Evolutionary conservation across 2,329 filamentous ascomycete genomes (phyloP), one percentile per base, ranked within the genome.

Genomic region (Dryadomyces quercivorus): DNA sequence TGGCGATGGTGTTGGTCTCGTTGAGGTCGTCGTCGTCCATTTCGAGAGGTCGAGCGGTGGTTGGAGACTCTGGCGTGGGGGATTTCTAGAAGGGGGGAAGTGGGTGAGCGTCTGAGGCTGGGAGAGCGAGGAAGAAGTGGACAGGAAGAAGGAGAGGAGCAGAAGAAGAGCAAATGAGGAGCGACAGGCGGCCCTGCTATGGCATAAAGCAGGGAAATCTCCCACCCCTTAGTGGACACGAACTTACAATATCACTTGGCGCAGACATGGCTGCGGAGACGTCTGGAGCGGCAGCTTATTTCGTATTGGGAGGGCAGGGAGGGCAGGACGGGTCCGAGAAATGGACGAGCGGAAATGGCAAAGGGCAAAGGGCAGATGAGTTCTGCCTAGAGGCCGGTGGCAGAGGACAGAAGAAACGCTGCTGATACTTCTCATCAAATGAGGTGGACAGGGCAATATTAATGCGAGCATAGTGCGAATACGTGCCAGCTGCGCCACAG

Each of bases 11-110:
- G 56, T 74, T 75, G 6, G 77, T 72, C 61, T 86, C 84, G 64
- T 84, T 82, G 52, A 81, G 69, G 63, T 85, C 84, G 62, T 86
- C 82, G 71, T 87, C 84, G 64, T 86, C 82, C 72, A 85, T 76
- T 58, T 85, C 82, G 64, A 85, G 73, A 8, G 82, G 81, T 62
- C 75, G 72, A 53, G 75, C 81, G 47, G 82, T 85, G 12, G 82
- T 85, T 10, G 82, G 82, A 49, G 82, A 85, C 68, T 85, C 82
- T 42, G 81, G 77, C 13, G 65, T 63, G 40, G 68, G 64, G 43
- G 65, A 63, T 61, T 79, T 80, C 61, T 64, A 51, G 26, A 52
- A 18, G 20, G 22, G 22, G 38, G 13, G 26, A 52, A 18, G 20
- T 34, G 22, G 38, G 13, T n/a, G 26, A 31, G 15, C 26, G 49